Evolutionary conservation across 192 early-diverging fungal genomes (phyloP).

Genomic region (Backusella circina): DNA sequence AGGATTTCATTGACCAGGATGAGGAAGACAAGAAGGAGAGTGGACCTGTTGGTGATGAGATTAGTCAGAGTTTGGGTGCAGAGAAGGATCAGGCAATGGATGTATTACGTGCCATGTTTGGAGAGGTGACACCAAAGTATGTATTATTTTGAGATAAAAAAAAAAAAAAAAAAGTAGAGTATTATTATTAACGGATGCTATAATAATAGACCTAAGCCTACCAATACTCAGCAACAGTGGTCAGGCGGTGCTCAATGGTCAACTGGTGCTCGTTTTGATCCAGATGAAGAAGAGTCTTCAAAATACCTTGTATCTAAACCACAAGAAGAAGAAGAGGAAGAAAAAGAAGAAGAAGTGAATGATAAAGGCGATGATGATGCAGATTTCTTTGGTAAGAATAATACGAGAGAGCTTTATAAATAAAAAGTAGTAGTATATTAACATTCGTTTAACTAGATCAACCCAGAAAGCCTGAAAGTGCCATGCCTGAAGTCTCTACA

Average conservation of each 20-base stretch:
- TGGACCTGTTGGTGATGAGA: slow-evolving; percentile 28
- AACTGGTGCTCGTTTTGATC: slow-evolving; percentile 44
- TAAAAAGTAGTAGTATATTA: background rate
- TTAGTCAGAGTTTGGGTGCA: slow-evolving; percentile 30
- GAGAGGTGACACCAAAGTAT: slow-evolving; percentile 20
- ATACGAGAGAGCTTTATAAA: too few species aligned
- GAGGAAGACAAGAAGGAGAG: slow-evolving; percentile 14
- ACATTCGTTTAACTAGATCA: background rate
- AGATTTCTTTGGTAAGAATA: background rate
- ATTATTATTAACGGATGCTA: background rate
- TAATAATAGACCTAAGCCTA: background rate
- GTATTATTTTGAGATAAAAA: background rate
- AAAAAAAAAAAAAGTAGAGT: too few species aligned
- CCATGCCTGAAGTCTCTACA: slow-evolving; percentile 31
- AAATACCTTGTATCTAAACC: slow-evolving; percentile 6
- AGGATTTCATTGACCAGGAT: slow-evolving; percentile 46
- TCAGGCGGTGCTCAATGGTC: slow-evolving; percentile 15
- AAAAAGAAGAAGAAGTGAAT: slow-evolving; percentile 2
- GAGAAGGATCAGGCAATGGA: slow-evolving; percentile 48
- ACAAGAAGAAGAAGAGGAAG: background rate
- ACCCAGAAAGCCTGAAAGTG: slow-evolving; percentile 2
- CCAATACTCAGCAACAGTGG: background rate
- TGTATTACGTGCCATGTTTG: slow-evolving; percentile 51
- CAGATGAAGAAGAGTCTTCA: slow-evolving; percentile 36
- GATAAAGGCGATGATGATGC: background rate